phyloP scores from a whole-genome alignment of 257 asterid genomes.

The Hygrophila difformis region DNA sequence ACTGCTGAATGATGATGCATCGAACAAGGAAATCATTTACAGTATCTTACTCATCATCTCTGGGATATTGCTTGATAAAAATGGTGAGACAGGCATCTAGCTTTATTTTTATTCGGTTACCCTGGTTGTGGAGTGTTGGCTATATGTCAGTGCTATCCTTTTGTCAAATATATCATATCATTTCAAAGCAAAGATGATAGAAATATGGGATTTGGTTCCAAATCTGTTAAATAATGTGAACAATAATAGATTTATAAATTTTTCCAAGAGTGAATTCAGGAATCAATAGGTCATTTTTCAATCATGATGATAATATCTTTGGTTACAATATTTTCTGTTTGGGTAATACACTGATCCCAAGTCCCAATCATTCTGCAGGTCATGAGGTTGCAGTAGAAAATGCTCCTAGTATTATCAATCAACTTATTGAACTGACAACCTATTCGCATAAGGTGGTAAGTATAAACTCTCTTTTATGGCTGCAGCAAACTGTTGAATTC shows the following conservation, averaged over 20 bases:
- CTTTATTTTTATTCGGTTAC: slow-evolving; percentile 5
- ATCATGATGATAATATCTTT: background rate
- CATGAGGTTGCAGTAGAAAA: slow-evolving; percentile 60
- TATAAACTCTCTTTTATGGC: slow-evolving; percentile 12
- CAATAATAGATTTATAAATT: too few species aligned
- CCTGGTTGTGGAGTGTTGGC: background rate
- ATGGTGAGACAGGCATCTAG: slow-evolving; percentile 39
- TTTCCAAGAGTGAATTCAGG: too few species aligned
- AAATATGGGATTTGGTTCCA: background rate
- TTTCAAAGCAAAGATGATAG: background rate
- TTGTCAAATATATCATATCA: background rate
- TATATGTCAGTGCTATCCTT: background rate
- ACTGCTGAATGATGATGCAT: slow-evolving; percentile 39
- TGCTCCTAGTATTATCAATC: slow-evolving; percentile 44
- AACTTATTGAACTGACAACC: slow-evolving; percentile 45
- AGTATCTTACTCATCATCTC: slow-evolving; percentile 60
- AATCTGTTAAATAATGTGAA: slow-evolving; percentile 1
- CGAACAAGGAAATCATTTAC: slow-evolving; percentile 56
- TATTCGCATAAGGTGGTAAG: slow-evolving; percentile 61
- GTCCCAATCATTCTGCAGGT: slow-evolving; percentile 35
- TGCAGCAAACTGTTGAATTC: background rate
- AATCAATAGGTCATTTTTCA: background rate
- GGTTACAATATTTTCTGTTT: slow-evolving; percentile 7
- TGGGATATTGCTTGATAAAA: slow-evolving; percentile 64
- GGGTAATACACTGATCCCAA: slow-evolving; percentile 12